Conservation (phyloP, 164 flowering plant genomes). For the Aristolochia contorta region DNA sequence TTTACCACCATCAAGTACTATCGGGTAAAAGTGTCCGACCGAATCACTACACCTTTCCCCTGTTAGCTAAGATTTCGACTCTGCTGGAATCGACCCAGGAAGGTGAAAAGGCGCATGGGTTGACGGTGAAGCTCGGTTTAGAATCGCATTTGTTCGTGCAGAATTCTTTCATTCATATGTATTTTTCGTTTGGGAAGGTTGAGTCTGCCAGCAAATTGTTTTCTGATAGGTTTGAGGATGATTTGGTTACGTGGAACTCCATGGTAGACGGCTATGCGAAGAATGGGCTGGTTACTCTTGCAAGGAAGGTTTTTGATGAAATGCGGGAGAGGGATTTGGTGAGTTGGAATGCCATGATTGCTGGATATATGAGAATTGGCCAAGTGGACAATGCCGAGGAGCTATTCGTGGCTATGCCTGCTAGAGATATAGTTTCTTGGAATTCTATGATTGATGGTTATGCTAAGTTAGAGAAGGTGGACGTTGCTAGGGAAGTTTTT, state of each 20-base stretch:
- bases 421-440: constrained; percentile 49
- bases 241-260: constrained; percentile 51
- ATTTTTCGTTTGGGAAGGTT: constrained; percentile 27
- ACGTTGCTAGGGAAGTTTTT: constrained; percentile 29
- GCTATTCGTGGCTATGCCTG: constrained; percentile 31
- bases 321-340: constrained; percentile 41
- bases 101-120: constrained; percentile 42
- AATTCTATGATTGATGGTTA: constrained; percentile 66
- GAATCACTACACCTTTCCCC: constrained; percentile 57
- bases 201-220: constrained; percentile 35
- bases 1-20: constrained; percentile 34
- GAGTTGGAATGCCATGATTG: constrained; percentile 49
- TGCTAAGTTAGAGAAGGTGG: constrained; percentile 29
- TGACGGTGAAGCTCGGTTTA: constrained; percentile 38
- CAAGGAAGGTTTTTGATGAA: constrained; percentile 37
- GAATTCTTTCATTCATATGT: constrained; percentile 61
- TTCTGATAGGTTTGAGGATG: constrained; percentile 26
- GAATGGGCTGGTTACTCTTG: constrained; percentile 36
- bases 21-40: constrained; percentile 21
- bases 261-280: constrained; percentile 61
- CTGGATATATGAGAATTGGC: constrained; percentile 31
- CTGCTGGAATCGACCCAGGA: constrained; percentile 28
- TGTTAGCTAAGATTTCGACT: constrained; percentile 40
- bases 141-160: constrained; percentile 42
- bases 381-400: constrained; percentile 31